A percentile compares a stretch with the other conserved stretches of the same genome.
phyloP scores from a whole-genome alignment of 192 early-diverging fungal species.

The Dissophora ornata region DNA sequence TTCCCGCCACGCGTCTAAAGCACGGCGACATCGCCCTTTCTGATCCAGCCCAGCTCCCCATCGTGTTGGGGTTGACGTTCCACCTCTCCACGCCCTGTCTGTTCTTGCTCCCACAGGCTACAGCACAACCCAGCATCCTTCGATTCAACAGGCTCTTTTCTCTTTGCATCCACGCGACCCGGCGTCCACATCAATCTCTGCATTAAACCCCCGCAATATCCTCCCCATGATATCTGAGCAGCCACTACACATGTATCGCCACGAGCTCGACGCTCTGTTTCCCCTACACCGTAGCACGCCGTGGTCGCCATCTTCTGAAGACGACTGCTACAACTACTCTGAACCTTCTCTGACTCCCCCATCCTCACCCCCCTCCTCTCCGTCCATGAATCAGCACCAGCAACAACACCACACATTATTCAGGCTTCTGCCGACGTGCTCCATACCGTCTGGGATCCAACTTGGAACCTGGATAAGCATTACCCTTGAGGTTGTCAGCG shows the following conservation, averaged over 20 bases:
- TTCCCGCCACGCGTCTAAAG: too few relatives aligned
- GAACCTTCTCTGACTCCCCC: conserved; percentile 2
- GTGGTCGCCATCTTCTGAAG: not conserved
- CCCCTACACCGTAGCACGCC: not conserved
- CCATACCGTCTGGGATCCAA: not conserved
- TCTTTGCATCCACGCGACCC: too few relatives aligned
- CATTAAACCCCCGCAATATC: too few relatives aligned
- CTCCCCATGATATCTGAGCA: conserved; percentile 10
- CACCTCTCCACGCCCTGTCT: too few relatives aligned
- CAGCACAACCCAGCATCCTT: too few relatives aligned
- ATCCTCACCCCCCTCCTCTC: conserved; percentile 8
- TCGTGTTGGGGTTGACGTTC: too few relatives aligned
- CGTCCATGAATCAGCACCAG: conserved; percentile 7
- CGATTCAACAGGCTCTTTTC: too few relatives aligned
- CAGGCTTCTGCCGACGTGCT: conserved; percentile 7
- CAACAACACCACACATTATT: not conserved
- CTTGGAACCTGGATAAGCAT: conserved; percentile 10
- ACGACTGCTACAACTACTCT: conserved; percentile 2
- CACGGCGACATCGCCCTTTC: too few relatives aligned
- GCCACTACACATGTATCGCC: conserved; percentile 2
- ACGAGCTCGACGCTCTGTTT: conserved; percentile 2
- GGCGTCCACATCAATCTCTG: too few relatives aligned
- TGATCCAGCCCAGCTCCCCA: too few relatives aligned
- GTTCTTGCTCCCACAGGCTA: too few relatives aligned
- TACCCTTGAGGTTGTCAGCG: conserved; percentile 14